Evolutionary conservation across 2,329 filamentous ascomycete species (phyloP), one percentile per base, ranked within the genome.

Genomic region (Scedosporium minutisporum): DNA sequence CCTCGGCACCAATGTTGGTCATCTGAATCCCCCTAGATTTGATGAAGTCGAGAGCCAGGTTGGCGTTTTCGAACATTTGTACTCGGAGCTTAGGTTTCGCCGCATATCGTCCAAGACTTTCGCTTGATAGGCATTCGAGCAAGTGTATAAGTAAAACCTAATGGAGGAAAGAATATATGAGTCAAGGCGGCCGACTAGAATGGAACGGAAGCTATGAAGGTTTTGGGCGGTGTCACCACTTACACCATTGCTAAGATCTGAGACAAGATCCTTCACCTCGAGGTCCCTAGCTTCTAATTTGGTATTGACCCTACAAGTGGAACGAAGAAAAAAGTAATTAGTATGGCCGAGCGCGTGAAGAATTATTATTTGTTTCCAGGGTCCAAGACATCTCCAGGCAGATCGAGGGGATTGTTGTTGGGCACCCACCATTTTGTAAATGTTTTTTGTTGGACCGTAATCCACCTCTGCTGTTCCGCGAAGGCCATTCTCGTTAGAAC

Each of bases 1-100:
- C 95, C 76, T 97, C 95, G 6, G 95, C 95, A 61, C 95, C 95
- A 70, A 97, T 97, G 69, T 99, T 99, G 68, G 92, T 97, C 88
- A 99, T 91, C 74, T 96, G 93, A 66, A 99, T 97, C 21, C 91
- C 88, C 68, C 92, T 82, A 63, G 86, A 87, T 72, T 90, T 96
- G 78, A 99, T 92, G 71, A 95, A 99, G 75, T 97, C 88, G 65
- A 99, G 86, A 59, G 91, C 91, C 68, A 93, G 88, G 79, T 97
- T 97, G 74, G 95, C 93, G 83, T 99, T 99, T 75, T 99, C 95
- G 76, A 97, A 99, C 69, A 87, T 88, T 78, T 99, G 95, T 61
- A 99, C 95, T 63, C 95, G 91, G 68, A 99, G 82, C 78, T 96
- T 97, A 46, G 95, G 95, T 71, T 93, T 96, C 62, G 93, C 90